A percentile compares a stretch with the other conserved stretches of the same genome.
Evolutionary conservation across 2,329 filamentous ascomycete species (phyloP).

Genomic region (Colletotrichum sp.): DNA sequence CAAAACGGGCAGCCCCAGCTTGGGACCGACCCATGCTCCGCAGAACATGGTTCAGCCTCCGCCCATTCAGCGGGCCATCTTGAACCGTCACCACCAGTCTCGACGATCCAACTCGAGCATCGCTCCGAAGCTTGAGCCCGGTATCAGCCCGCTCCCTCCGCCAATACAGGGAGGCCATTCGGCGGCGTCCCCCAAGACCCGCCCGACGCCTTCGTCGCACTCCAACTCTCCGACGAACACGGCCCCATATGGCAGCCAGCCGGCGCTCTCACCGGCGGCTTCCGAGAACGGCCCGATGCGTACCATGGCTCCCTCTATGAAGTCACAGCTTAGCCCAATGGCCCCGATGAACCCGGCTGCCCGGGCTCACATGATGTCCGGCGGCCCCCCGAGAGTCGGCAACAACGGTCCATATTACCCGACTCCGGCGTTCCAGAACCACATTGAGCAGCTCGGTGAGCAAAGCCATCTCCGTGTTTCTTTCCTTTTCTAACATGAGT

Average conservation of each 20-base stretch:
- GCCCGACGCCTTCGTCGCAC: conserved; percentile 85
- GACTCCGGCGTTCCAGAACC: conserved; percentile 84
- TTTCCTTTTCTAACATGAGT: conserved; percentile 66
- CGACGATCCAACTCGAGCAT: conserved; percentile 76
- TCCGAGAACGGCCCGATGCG: conserved; percentile 55
- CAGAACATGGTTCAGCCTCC: conserved; percentile 75
- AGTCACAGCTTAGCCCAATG: conserved; percentile 41
- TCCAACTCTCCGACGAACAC: conserved; percentile 60
- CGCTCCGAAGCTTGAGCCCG: conserved; percentile 74
- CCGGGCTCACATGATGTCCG: conserved; percentile 37
- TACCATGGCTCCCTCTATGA: conserved; percentile 42
- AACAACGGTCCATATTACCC: conserved; percentile 71
- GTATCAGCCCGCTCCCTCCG: conserved; percentile 49
- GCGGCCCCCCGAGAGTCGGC: conserved; percentile 39
- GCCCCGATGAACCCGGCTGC: conserved; percentile 31
- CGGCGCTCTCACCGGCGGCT: conserved; percentile 47
- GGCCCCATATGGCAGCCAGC: conserved; percentile 45
- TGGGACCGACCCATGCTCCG: conserved; percentile 71
- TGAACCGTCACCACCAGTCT: conserved; percentile 80
- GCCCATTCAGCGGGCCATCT: conserved; percentile 79
- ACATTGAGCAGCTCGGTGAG: conserved; percentile 96
- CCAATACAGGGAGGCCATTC: conserved; percentile 55
- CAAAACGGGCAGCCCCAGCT: conserved; percentile 86
- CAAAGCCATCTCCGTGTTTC: conserved; percentile 68
- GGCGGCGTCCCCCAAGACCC: conserved; percentile 69